These are phyloP conservation scores for Macrolepiota albuminosa DNA, from an alignment of 768 basidiomycete species.

Conservation along the genomic window DNA sequence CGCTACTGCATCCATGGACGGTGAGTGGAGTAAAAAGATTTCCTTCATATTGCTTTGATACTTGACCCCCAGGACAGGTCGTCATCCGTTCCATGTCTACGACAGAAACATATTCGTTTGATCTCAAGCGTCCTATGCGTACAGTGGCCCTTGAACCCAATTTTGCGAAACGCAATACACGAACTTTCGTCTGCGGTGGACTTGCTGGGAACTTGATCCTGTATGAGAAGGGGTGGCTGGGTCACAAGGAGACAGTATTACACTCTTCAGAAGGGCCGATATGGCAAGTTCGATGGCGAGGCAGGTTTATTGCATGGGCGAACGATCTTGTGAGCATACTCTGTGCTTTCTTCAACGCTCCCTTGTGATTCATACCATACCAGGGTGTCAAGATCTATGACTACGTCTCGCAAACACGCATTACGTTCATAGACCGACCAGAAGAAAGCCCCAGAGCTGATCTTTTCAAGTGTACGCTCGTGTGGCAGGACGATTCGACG, in stretches of 20 bases:
- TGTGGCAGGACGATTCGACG: conserved; percentile 91
- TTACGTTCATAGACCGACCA: conserved; percentile 83
- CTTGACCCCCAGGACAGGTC: conserved; percentile 68
- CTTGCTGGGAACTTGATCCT: conserved; percentile 83
- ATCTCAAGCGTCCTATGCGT: conserved; percentile 90
- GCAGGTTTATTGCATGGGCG: conserved; percentile 90
- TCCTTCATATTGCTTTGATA: conserved; percentile 11
- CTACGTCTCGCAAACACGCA: conserved; percentile 65
- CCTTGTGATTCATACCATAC: background rate
- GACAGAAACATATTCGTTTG: conserved; percentile 77
- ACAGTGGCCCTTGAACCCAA: conserved; percentile 87
- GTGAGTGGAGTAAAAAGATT: conserved; percentile 36
- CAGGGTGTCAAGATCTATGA: conserved; percentile 96
- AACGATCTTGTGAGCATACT: conserved; percentile 69
- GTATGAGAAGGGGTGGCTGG: conserved; percentile 95
- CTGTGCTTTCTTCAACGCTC: background rate
- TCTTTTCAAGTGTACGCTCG: conserved; percentile 86
- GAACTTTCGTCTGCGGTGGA: conserved; percentile 88
- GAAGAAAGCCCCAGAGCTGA: conserved; percentile 85
- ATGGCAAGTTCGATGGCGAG: conserved; percentile 87
- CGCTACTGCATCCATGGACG: conserved; percentile 90
- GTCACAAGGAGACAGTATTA: conserved; percentile 83
- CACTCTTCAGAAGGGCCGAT: conserved; percentile 90
- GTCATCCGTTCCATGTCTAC: conserved; percentile 79
- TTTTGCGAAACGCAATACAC: conserved; percentile 72